A percentile compares a stretch with the other conserved stretches of the same genome.
Evolutionary conservation across 164 flowering plant genomes (phyloP).

Genomic region (Taxillus chinensis): DNA sequence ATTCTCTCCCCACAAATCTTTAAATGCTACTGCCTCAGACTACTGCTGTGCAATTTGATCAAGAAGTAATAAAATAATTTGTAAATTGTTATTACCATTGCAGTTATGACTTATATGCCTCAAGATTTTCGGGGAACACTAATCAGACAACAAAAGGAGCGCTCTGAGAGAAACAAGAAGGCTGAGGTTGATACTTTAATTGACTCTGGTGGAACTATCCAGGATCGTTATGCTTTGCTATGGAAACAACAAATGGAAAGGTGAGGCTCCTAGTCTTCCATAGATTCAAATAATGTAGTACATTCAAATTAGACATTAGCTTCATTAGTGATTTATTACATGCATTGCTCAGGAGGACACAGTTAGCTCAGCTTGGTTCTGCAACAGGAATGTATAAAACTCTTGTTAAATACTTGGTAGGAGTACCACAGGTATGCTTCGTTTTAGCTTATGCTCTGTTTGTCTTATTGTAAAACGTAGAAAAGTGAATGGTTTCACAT

Average conservation of each 20-base stretch:
- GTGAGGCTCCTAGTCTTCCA: conserved; percentile 20
- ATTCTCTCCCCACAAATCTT: too few species aligned
- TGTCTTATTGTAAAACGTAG: background rate
- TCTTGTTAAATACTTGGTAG: conserved; percentile 92
- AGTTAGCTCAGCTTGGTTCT: conserved; percentile 90
- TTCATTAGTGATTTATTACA: conserved; percentile 8
- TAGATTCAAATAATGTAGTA: conserved; percentile 5
- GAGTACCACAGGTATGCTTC: conserved; percentile 79
- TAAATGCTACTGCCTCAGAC: background rate
- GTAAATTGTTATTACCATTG: conserved; percentile 19
- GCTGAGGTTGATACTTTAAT: conserved; percentile 75
- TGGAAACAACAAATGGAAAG: conserved; percentile 99
- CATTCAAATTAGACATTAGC: conserved; percentile 1
- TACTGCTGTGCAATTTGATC: background rate
- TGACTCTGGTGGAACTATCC: conserved; percentile 82
- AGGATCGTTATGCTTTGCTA: conserved; percentile 73
- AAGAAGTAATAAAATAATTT: conserved; percentile 13
- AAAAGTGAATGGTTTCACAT: background rate
- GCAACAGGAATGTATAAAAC: conserved; percentile 95
- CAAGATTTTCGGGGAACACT: conserved; percentile 94
- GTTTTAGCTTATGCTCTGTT: conserved; percentile 1
- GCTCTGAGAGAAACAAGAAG: conserved; percentile 90
- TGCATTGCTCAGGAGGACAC: conserved; percentile 52
- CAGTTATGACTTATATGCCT: conserved; percentile 99
- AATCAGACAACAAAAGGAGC: conserved; percentile 87